Percentiles rank a stretch among this genome's conserved stretches.
phyloP scores from a whole-genome alignment of 2,329 filamentous ascomycete species.

The Trichoderma breve region DNA sequence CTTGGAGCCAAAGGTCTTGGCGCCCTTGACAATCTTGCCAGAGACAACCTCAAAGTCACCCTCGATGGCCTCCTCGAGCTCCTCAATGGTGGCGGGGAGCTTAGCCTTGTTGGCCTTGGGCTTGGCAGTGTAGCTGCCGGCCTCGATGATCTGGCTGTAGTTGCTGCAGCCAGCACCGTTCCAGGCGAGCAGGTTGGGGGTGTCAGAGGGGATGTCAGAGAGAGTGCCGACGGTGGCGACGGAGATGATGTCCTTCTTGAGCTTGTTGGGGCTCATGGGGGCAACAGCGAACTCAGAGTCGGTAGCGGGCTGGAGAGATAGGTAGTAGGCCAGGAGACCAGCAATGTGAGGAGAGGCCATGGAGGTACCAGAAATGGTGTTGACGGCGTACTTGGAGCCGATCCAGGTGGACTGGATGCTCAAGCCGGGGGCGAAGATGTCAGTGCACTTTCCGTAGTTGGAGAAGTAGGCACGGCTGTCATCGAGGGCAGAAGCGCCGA shows the following conservation, averaged over 20 bases:
- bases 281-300: conserved; percentile 91
- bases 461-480: conserved; percentile 99
- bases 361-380: conserved; percentile 98
- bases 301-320: conserved; percentile 87
- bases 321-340: conserved; percentile 95
- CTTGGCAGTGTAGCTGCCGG: conserved; percentile 63
- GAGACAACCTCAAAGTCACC: conserved; percentile 59
- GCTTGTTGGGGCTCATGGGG: conserved; percentile 85
- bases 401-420: conserved; percentile 99
- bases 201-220: conserved; percentile 77
- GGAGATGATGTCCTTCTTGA: conserved; percentile 84
- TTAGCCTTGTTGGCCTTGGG: conserved; percentile 34
- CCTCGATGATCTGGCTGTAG: conserved; percentile 77
- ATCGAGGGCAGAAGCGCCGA: conserved; percentile 88
- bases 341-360: conserved; percentile 98
- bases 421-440: conserved; percentile 96
- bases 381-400: conserved; percentile 90
- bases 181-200: conserved; percentile 95
- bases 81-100: conserved; percentile 49
- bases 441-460: conserved; percentile 99
- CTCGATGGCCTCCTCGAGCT: conserved; percentile 60
- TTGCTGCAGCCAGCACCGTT: conserved; percentile 95
- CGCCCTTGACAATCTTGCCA: conserved; percentile 54
- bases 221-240: conserved; percentile 79
- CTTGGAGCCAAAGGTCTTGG: conserved; percentile 53